Conservation (phyloP, 1,139 yeast genomes). For the Waltiozyma sp. region DNA sequence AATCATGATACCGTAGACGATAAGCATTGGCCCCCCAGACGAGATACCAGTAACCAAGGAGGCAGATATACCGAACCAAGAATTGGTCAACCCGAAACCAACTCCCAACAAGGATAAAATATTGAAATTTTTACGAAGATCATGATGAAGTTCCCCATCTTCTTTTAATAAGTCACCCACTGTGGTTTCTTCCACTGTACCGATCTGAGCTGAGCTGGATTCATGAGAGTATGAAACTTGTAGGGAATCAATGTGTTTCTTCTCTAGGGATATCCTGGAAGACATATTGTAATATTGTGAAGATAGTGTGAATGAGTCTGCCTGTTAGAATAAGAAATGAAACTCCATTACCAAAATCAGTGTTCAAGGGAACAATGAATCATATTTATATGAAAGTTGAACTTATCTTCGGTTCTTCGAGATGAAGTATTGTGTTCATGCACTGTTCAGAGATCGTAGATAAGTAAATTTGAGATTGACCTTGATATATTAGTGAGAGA, state of each 20-base stretch:
- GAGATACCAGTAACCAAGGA: slow-evolving; percentile 51
- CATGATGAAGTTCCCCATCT: slow-evolving; percentile 18
- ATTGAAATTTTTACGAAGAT: slow-evolving; percentile 23
- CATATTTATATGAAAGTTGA: neutral
- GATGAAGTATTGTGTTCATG: too few relatives aligned
- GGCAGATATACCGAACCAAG: slow-evolving; percentile 62
- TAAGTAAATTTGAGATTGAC: too few relatives aligned
- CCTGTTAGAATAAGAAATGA: too few relatives aligned
- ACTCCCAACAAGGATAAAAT: slow-evolving; percentile 46
- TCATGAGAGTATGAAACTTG: neutral
- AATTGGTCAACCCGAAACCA: slow-evolving; percentile 60
- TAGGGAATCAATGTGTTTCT: neutral
- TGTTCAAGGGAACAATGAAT: neutral
- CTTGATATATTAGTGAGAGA: too few relatives aligned
- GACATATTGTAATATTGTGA: neutral
- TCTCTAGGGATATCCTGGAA: neutral
- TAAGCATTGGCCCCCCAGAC: slow-evolving; percentile 60
- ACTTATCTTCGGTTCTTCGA: neutral
- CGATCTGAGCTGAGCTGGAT: neutral
- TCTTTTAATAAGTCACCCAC: slow-evolving; percentile 4
- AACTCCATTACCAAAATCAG: too few relatives aligned
- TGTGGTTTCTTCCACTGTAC: neutral
- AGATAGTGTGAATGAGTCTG: neutral
- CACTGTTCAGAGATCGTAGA: too few relatives aligned
- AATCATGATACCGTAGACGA: slow-evolving; percentile 57